Evolutionary conservation across 2,329 filamentous ascomycete genomes (phyloP), one percentile per base, ranked within the genome.

Genomic region (Nemania bipapillata): DNA sequence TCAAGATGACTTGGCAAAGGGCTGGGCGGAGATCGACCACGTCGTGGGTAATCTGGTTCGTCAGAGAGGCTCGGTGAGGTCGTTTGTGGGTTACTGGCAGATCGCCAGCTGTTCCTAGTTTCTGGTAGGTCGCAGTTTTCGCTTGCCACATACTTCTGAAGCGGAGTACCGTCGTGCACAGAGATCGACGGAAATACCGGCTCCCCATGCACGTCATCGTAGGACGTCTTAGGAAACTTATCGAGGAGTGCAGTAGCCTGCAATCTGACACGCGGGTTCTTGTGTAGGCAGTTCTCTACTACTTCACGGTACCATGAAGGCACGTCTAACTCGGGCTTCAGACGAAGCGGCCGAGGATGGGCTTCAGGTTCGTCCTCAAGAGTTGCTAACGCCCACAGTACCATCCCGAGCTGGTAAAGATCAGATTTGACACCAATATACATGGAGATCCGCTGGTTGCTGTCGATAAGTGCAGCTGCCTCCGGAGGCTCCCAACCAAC

Each of bases 341-440:
- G 81, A 24, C 82, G 83, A 68, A 97, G 81, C 0, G 94, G 94
- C 22, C 92, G 87, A 49, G 86, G 87, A 68, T 92, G 90, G 22
- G 88, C 86, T 78, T 98, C 96, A 1, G 96, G 96, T 76, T 98
- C 95, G 75, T 98, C 95, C 64, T 94, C 89, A 73, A 95, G 88
- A 77, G 91, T 91, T 1, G 93, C 95, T 53, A 99, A 83, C 24
- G 93, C 93, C 93, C 95, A 99, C 2, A 99, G 83, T 1, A 97
- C 94, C 96, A 99, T 99, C 4, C 96, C 96, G 4, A 98, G 86
- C 80, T 99, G 96, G 76, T 92, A 99, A 1, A 99, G 84, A 80
- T 99, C 96, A 0, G 95, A 97, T 81, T 99, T 99, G 78, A 97
- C 94, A 12, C 96, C 95, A 77, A 99, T 98, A 77, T 97, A 97